These are phyloP conservation scores for Claviceps humidiphila DNA, from an alignment of 2,329 filamentous ascomycete species.

Conservation along the genomic window DNA sequence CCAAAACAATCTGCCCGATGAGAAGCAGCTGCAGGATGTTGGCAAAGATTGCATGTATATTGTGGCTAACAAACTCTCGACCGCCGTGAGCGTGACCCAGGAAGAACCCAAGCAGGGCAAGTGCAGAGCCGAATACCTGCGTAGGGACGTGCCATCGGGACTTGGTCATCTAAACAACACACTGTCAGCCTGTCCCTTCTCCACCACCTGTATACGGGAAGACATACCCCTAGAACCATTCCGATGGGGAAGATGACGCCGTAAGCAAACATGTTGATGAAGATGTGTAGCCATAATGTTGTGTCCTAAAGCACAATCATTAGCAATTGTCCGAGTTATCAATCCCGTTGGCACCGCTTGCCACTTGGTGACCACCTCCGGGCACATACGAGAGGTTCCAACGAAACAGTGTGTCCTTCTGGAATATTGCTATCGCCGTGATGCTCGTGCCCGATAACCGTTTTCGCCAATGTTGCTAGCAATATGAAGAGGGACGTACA, in stretches of 20 bases:
- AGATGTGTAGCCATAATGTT: conserved; percentile 86
- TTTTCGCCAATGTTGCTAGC: conserved; percentile 13
- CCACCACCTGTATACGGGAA: background rate
- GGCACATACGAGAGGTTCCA: conserved; percentile 55
- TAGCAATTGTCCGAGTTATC: conserved; percentile 12
- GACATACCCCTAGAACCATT: conserved; percentile 85
- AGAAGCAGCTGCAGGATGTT: conserved; percentile 70
- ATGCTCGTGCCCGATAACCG: conserved; percentile 33
- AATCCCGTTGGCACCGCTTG: background rate
- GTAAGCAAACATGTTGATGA: conserved; percentile 76
- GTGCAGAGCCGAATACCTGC: conserved; percentile 59
- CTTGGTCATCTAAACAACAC: conserved; percentile 54
- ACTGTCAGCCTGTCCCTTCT: background rate
- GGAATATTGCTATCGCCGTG: conserved; percentile 42
- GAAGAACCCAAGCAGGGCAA: conserved; percentile 77
- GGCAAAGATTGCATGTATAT: conserved; percentile 73
- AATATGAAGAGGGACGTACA: conserved; percentile 9
- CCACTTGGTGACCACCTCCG: background rate
- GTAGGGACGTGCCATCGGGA: conserved; percentile 90
- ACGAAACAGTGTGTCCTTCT: conserved; percentile 55
- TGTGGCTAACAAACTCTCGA: conserved; percentile 62
- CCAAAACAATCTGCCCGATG: conserved; percentile 61
- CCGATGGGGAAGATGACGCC: conserved; percentile 86
- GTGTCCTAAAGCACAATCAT: conserved; percentile 44
- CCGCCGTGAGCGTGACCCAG: conserved; percentile 85